Evolutionary conservation across 805 yeast genomes (phyloP).

Genomic region (Geotrichum ghanense): DNA sequence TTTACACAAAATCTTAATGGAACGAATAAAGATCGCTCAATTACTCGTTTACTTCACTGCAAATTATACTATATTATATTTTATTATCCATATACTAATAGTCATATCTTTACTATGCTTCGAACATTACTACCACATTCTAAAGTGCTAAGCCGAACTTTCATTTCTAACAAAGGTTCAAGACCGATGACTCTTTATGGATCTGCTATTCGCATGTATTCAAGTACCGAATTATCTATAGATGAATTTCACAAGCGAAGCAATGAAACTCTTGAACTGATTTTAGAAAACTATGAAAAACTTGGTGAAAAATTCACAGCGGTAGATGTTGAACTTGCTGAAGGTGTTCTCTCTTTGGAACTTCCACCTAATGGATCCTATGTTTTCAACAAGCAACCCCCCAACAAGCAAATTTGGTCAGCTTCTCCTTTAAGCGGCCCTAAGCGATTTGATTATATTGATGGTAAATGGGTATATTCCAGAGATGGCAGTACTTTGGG

Average conservation of each 20-base stretch:
- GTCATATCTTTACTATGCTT: no score
- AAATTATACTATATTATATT: no score
- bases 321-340: conserved; percentile 67
- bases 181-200: no score
- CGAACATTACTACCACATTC: no score
- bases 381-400: conserved; percentile 94
- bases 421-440: conserved; percentile 93
- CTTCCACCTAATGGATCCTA: conserved; percentile 70
- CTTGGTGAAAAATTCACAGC: conserved; percentile 52
- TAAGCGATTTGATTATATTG: conserved; percentile 61
- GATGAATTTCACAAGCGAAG: conserved; percentile 52
- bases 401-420: conserved; percentile 93
- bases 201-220: not conserved
- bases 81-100: no score
- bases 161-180: no score
- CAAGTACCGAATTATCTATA: conserved; percentile 8
- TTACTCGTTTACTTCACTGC: no score
- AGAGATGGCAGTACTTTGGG: conserved; percentile 49
- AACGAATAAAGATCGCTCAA: no score
- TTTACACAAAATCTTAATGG: no score
- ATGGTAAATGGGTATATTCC: conserved; percentile 67
- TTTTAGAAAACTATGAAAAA: conserved; percentile 56
- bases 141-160: no score
- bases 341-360: conserved; percentile 74
- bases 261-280: conserved; percentile 54